Percentiles rank a stretch among this genome's conserved stretches.
Evolutionary conservation across 306 rosid genomes (phyloP).

Genomic region (Fragaria nilgerrensis): DNA sequence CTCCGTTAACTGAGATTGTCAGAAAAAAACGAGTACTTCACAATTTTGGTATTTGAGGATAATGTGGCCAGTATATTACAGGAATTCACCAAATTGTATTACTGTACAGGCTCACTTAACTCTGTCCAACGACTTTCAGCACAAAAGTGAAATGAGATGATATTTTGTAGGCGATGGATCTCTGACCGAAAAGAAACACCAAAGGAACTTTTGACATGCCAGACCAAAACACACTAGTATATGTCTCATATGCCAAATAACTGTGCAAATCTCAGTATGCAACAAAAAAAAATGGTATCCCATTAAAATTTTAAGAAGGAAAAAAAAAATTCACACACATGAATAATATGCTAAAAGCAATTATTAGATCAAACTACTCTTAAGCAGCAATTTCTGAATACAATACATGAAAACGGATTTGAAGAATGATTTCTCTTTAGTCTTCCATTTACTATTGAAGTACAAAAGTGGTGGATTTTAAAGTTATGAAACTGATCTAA

Average conservation of each 20-base stretch:
- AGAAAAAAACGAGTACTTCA: neutral
- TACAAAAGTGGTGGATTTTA: neutral
- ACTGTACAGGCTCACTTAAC: neutral
- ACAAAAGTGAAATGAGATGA: no score
- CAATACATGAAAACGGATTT: neutral
- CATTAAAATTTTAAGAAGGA: neutral
- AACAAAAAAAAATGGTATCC: neutral
- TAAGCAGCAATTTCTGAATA: neutral
- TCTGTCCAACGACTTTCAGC: neutral
- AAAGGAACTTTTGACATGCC: neutral
- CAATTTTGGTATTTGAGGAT: neutral
- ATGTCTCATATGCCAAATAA: neutral
- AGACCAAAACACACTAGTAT: neutral
- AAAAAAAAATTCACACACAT: neutral
- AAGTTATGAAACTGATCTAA: constrained; percentile 5
- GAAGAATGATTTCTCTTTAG: neutral
- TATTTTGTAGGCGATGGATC: neutral
- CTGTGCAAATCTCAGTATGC: neutral
- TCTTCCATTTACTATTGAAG: neutral
- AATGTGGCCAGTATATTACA: neutral
- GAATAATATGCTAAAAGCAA: neutral
- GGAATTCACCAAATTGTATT: neutral
- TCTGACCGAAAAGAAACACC: neutral
- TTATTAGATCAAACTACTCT: neutral
- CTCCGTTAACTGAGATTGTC: neutral